phyloP scores from a whole-genome alignment of 768 basidiomycete genomes.

The Russula sp. region DNA sequence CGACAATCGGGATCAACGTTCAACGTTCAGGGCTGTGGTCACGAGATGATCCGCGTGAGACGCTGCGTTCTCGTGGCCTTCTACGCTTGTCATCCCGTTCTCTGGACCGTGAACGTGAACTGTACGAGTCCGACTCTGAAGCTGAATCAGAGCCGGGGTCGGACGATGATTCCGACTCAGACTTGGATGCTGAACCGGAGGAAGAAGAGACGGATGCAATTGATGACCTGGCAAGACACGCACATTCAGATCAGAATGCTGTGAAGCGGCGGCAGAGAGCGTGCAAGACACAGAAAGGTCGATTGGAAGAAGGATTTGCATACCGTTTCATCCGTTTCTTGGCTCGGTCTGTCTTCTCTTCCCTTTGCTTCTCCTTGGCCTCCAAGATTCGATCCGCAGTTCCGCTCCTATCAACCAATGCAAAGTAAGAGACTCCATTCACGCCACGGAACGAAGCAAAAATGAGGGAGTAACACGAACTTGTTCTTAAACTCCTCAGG shows the following conservation, averaged over 20 bases:
- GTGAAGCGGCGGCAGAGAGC: slow-evolving; percentile 16
- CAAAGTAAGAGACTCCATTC: neutral
- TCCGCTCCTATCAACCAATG: slow-evolving; percentile 43
- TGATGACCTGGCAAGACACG: slow-evolving; percentile 7
- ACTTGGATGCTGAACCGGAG: neutral
- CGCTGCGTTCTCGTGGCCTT: slow-evolving; percentile 26
- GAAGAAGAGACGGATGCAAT: neutral
- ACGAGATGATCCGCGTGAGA: slow-evolving; percentile 19
- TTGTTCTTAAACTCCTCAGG: slow-evolving; percentile 87
- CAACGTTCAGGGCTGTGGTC: slow-evolving; percentile 2
- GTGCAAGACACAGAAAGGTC: slow-evolving; percentile 5
- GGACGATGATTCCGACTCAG: slow-evolving; percentile 26
- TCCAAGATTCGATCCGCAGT: slow-evolving; percentile 82
- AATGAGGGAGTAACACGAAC: slow-evolving; percentile 35
- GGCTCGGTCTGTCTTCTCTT: slow-evolving; percentile 31
- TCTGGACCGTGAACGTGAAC: slow-evolving; percentile 32
- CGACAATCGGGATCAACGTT: neutral
- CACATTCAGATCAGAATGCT: neutral
- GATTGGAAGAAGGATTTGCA: neutral
- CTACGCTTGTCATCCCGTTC: slow-evolving; percentile 36
- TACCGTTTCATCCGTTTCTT: slow-evolving; percentile 30
- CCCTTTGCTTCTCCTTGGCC: slow-evolving; percentile 71
- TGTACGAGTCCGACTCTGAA: slow-evolving; percentile 37
- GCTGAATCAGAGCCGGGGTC: slow-evolving; percentile 39
- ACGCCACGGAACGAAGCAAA: no score